These are phyloP conservation scores for Moricandia arvensis DNA, from an alignment of 345 rosid species.

Conservation along the genomic window DNA sequence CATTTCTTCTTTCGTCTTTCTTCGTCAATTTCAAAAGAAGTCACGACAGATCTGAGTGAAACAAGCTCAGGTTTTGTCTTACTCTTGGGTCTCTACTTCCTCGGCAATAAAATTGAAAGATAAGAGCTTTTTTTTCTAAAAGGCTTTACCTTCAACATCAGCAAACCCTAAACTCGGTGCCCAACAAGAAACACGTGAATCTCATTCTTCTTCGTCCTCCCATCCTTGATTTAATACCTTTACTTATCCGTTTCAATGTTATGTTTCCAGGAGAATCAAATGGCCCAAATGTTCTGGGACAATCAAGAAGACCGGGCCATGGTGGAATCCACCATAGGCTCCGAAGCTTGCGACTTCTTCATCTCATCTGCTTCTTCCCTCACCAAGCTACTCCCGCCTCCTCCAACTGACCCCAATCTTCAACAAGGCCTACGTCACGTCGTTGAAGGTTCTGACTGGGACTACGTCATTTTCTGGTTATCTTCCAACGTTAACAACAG, in stretches of 20 bases:
- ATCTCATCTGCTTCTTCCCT: conserved; percentile 50
- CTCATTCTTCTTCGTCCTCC: neutral
- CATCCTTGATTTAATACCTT: neutral
- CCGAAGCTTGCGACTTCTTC: conserved; percentile 70
- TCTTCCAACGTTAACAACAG: conserved; percentile 51
- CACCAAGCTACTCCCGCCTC: conserved; percentile 46
- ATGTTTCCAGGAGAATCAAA: conserved; percentile 29
- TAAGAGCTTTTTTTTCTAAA: neutral
- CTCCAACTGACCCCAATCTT: conserved; percentile 54
- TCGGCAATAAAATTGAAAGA: neutral
- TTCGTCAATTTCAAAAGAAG: conserved; percentile 25
- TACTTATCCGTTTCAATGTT: neutral
- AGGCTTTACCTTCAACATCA: neutral
- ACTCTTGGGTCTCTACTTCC: neutral
- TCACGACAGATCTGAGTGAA: conserved; percentile 17
- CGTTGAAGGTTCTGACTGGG: conserved; percentile 74
- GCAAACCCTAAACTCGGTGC: conserved; percentile 18
- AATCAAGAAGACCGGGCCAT: conserved; percentile 59
- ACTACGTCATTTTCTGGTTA: conserved; percentile 72
- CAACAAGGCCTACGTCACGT: conserved; percentile 61
- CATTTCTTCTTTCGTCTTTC: neutral
- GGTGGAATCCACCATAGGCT: conserved; percentile 76
- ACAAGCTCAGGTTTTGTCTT: neutral
- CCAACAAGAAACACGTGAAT: conserved; percentile 31
- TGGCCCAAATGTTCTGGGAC: conserved; percentile 69